A percentile compares a stretch with the other conserved stretches of the same genome.
These are phyloP conservation scores for Brassica juncea DNA, from an alignment of 345 rosid genomes.

Conservation along the genomic window DNA sequence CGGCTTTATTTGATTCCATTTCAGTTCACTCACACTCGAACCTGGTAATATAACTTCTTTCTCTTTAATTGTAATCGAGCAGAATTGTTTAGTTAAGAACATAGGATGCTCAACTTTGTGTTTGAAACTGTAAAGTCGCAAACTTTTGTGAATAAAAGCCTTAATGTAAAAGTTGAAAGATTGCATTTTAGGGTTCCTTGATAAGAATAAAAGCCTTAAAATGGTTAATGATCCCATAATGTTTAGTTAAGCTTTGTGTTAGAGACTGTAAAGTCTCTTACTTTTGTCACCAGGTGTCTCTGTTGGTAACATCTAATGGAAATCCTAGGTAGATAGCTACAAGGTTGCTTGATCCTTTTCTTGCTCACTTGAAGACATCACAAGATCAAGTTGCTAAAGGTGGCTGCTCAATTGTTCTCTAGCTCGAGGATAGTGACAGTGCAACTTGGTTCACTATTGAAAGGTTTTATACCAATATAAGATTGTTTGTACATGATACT, in stretches of 20 bases:
- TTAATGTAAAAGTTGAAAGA: not conserved
- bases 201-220: not conserved
- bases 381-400: constrained; percentile 83
- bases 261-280: not conserved
- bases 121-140: not conserved
- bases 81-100: not conserved
- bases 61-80: not conserved
- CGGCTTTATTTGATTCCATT: constrained; percentile 77
- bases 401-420: constrained; percentile 84
- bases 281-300: constrained; percentile 61
- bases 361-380: constrained; percentile 81
- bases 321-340: constrained; percentile 81
- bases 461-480: constrained; percentile 46
- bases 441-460: constrained; percentile 85
- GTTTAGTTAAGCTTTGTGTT: constrained; percentile 4
- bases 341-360: constrained; percentile 86
- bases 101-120: not conserved
- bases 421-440: constrained; percentile 55
- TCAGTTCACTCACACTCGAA: constrained; percentile 97
- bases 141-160: not conserved
- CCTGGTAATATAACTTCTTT: constrained; percentile 51
- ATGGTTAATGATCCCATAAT: not conserved
- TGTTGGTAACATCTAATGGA: constrained; percentile 76
- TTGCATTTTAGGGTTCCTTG: not conserved
- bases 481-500: not conserved